Percentiles rank a stretch among this genome's conserved stretches.
Evolutionary conservation across 306 rosid genomes (phyloP).

Genomic region (Dryas alaskensis): DNA sequence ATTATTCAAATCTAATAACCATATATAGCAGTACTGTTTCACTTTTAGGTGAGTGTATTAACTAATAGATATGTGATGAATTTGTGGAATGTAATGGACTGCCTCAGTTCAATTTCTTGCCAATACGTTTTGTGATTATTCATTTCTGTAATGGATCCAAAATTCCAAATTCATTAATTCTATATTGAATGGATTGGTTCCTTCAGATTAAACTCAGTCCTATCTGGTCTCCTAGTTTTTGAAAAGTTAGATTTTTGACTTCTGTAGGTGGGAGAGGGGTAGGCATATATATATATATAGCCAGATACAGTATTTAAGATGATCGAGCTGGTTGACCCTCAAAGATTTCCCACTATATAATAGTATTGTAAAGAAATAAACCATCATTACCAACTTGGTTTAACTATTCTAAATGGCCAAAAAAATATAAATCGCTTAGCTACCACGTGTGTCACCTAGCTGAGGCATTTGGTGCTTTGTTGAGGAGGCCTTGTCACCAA

Average conservation of each 20-base stretch:
- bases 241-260: neutral
- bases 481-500: constrained; percentile 7
- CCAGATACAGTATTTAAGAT: constrained; percentile 7
- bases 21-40: too few relatives aligned
- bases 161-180: constrained; percentile 12
- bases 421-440: too few relatives aligned
- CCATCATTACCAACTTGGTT: constrained; percentile 11
- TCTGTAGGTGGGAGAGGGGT: neutral
- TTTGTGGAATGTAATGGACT: neutral
- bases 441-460: constrained; percentile 3
- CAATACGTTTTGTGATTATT: constrained; percentile 1
- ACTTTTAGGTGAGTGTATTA: too few relatives aligned
- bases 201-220: neutral
- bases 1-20: too few relatives aligned
- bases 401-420: constrained; percentile 17
- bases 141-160: neutral
- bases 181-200: neutral
- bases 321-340: constrained; percentile 16
- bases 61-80: too few relatives aligned
- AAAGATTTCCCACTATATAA: constrained; percentile 12
- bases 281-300: neutral
- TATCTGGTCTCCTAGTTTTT: neutral
- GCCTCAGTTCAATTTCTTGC: neutral
- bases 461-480: neutral
- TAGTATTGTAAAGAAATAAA: neutral